Base-by-base conservation (phyloP, 495 filamentous ascomycete genomes). In the Neurospora sp. region DNA sequence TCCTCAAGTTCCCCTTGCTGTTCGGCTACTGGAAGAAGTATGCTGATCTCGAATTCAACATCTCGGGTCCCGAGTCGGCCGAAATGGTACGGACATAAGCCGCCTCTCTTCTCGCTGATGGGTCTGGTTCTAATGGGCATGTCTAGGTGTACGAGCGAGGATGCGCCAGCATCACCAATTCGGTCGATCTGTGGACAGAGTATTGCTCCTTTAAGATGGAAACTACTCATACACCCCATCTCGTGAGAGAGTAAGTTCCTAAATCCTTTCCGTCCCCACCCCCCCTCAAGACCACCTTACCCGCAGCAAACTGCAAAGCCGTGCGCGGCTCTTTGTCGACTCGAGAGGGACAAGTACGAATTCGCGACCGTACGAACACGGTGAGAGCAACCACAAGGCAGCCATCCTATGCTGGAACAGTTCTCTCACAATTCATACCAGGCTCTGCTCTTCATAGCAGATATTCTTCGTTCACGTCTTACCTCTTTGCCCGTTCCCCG, bases 21-120 rank as follows among this genome's bases (percentile, higher is more conserved):
- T 99, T 98, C 80, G 96, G 95, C 54, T 99, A 98, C 83, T 99
- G 96, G 96, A 98, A 98, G 85, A 98, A 97, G 82, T 99, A 99
- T 90, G 96, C 96, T 77, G 96, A 98, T 79, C 83, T 97, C 35
- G 96, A 99, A 79, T 99, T 99, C 83, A 93, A 93, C 18, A 97
- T 98, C 76, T 93, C 93, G 6, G 96, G 96, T 37, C 97, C 96
- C 1, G 96, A 99, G 84, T 94, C 96, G 39, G 96, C 96, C 72
- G 96, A 99, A 80, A 96, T 98, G 93, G 96, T 98, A 87, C 74
- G 86, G 27, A 37, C 54, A 35, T 8, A 66, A 18, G 12, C 27
- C 14, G 12, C 75, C 9, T 42, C 38, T 60, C 20, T 37, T 23
- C 20, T 62, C 39, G 40, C 46, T 37, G 27, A 27, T 39, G 35